phyloP scores from a whole-genome alignment of 177 flowering plant species.

The Vitis hybrid region DNA sequence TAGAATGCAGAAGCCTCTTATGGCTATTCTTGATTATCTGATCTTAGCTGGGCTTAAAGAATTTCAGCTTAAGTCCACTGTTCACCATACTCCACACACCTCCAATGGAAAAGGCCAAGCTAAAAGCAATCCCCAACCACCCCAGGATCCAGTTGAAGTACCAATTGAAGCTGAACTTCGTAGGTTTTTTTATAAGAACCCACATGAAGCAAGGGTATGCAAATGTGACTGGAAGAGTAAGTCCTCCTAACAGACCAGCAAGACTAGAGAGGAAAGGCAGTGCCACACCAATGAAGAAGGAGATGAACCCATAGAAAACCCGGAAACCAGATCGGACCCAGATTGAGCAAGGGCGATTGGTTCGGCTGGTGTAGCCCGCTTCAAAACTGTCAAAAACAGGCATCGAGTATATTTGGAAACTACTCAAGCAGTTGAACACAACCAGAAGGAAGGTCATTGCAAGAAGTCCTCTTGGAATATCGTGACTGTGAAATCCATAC shows the following conservation, averaged over 20 bases:
- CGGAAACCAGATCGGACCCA: constrained; percentile 98
- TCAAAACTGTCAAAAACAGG: constrained; percentile 98
- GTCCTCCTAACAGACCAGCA: constrained; percentile 90
- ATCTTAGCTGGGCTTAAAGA: constrained; percentile 53
- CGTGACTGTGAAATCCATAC: constrained; percentile 78
- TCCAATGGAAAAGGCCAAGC: constrained; percentile 89
- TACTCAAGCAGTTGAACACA: constrained; percentile 93
- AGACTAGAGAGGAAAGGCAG: constrained; percentile 94
- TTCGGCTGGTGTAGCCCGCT: constrained; percentile 93
- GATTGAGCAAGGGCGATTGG: constrained; percentile 94
- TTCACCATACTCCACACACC: constrained; percentile 96
- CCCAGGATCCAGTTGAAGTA: constrained; percentile 92
- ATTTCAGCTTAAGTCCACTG: constrained; percentile 78
- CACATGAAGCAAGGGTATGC: constrained; percentile 99
- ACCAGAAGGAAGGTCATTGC: constrained; percentile 89
- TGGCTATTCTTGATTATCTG: neutral
- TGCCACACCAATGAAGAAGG: constrained; percentile 90
- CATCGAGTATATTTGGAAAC: constrained; percentile 99
- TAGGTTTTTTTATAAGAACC: constrained; percentile 86
- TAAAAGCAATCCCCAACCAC: constrained; percentile 86
- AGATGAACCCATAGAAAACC: constrained; percentile 79
- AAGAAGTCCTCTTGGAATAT: constrained; percentile 88
- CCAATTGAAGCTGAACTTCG: constrained; percentile 86
- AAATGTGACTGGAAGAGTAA: constrained; percentile 96
- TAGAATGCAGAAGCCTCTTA: neutral